A percentile compares a stretch with the other conserved stretches of the same genome.
Evolutionary conservation across 441 rosid genomes (phyloP).

Genomic region (Gossypium davidsonii): DNA sequence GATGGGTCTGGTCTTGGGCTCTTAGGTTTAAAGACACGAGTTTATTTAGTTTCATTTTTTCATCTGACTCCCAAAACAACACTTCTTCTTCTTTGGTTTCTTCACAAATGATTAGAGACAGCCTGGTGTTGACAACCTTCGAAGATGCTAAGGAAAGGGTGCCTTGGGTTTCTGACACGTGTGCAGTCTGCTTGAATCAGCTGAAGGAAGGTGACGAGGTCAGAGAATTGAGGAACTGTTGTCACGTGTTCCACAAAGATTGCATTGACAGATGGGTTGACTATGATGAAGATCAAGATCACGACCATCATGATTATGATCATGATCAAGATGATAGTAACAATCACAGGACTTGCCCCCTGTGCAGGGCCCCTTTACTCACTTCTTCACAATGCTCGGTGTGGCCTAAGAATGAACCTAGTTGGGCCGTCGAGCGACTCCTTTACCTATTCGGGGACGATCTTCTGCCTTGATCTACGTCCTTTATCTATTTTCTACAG

Average conservation of each 20-base stretch:
- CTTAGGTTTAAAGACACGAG: constrained; percentile 37
- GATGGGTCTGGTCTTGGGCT: constrained; percentile 63
- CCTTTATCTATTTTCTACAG: neutral
- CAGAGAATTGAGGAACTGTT: constrained; percentile 69
- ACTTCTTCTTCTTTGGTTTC: constrained; percentile 22
- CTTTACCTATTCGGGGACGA: constrained; percentile 83
- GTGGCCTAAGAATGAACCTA: constrained; percentile 49
- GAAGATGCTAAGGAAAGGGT: constrained; percentile 44
- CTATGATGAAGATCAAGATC: constrained; percentile 39
- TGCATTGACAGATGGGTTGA: constrained; percentile 87
- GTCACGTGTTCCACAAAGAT: constrained; percentile 78
- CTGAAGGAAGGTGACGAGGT: constrained; percentile 49
- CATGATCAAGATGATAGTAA: constrained; percentile 21
- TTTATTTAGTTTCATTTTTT: constrained; percentile 17
- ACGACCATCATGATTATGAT: constrained; percentile 36
- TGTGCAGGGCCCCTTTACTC: constrained; percentile 74
- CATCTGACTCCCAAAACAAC: constrained; percentile 2
- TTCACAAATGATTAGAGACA: constrained; percentile 40
- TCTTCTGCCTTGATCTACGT: constrained; percentile 25
- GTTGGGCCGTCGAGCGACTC: constrained; percentile 82
- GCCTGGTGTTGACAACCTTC: constrained; percentile 48
- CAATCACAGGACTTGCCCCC: constrained; percentile 67
- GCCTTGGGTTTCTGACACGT: constrained; percentile 40
- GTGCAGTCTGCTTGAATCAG: constrained; percentile 67
- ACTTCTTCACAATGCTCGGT: constrained; percentile 27